Percentiles rank a stretch among this genome's conserved stretches.
These are phyloP conservation scores for Vigna reflexopilosa DNA, from an alignment of 306 rosid species.

Conservation along the genomic window DNA sequence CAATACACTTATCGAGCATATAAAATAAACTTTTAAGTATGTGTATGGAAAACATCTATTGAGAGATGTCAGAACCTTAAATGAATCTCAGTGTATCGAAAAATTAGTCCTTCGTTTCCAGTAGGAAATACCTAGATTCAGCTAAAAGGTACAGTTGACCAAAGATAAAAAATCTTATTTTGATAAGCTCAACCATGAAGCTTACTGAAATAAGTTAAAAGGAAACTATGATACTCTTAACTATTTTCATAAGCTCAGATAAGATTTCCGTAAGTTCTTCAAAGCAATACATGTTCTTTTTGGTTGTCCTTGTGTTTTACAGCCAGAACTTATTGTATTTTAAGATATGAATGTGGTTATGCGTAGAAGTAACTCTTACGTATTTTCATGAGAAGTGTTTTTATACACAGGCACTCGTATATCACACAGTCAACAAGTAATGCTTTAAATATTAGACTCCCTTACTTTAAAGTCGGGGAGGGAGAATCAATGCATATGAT, in stretches of 20 bases:
- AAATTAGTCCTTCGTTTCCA: too few relatives aligned
- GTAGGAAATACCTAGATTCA: too few relatives aligned
- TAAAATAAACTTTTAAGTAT: neutral
- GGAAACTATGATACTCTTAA: neutral
- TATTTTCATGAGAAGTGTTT: constrained; percentile 29
- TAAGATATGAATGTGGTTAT: constrained; percentile 22
- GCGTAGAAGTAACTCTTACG: constrained; percentile 1
- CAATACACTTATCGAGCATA: neutral
- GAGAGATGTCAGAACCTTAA: too few relatives aligned
- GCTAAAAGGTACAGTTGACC: neutral
- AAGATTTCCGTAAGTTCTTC: neutral
- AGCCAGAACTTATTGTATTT: neutral
- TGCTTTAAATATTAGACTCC: constrained; percentile 34
- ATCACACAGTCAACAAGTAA: neutral
- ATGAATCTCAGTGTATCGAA: too few relatives aligned
- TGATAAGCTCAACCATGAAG: neutral
- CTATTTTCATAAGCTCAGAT: neutral
- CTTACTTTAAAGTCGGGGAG: constrained; percentile 14
- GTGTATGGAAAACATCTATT: too few relatives aligned
- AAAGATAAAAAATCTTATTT: neutral
- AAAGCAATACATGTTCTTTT: neutral
- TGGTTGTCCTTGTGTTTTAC: neutral
- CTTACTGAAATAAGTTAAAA: neutral
- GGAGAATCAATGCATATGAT: constrained; percentile 3
- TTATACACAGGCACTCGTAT: neutral